Evolutionary conservation across 1,139 yeast genomes (phyloP).

Genomic region (Sugiyamaella grinbergsii): DNA sequence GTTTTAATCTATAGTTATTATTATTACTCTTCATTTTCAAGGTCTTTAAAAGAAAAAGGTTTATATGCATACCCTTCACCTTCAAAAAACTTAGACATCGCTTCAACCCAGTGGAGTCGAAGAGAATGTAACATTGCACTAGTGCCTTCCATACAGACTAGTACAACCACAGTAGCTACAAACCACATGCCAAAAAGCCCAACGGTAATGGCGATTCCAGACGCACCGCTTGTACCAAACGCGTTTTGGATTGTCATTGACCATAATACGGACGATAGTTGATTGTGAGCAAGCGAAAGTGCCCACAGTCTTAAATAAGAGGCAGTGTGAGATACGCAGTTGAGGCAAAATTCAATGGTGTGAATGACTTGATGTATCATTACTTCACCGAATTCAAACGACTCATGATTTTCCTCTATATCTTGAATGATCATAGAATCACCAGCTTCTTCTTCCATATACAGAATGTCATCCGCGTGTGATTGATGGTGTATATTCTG

Average conservation of each 20-base stretch:
- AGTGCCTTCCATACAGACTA: constrained; percentile 98
- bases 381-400: constrained; percentile 81
- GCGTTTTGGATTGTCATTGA: constrained; percentile 89
- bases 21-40: constrained; percentile 21
- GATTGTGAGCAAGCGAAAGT: constrained; percentile 94
- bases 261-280: constrained; percentile 93
- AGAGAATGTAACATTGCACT: constrained; percentile 97
- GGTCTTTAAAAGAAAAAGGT: constrained; percentile 64
- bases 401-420: constrained; percentile 47
- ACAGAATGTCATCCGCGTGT: constrained; percentile 28
- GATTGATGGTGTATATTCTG: constrained; percentile 33
- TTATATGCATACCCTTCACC: constrained; percentile 92
- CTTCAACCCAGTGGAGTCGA: constrained; percentile 98
- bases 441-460: constrained; percentile 33
- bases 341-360: constrained; percentile 95
- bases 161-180: constrained; percentile 80
- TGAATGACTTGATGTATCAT: constrained; percentile 98
- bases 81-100: constrained; percentile 96
- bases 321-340: constrained; percentile 97
- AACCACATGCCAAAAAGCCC: constrained; percentile 94
- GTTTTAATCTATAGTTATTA: neutral
- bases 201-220: constrained; percentile 74
- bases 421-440: constrained; percentile 35
- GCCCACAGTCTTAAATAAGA: constrained; percentile 98
- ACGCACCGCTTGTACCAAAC: constrained; percentile 68